These are phyloP conservation scores for Fusarium hostae DNA, from an alignment of 2,329 filamentous ascomycete species.

Conservation along the genomic window DNA sequence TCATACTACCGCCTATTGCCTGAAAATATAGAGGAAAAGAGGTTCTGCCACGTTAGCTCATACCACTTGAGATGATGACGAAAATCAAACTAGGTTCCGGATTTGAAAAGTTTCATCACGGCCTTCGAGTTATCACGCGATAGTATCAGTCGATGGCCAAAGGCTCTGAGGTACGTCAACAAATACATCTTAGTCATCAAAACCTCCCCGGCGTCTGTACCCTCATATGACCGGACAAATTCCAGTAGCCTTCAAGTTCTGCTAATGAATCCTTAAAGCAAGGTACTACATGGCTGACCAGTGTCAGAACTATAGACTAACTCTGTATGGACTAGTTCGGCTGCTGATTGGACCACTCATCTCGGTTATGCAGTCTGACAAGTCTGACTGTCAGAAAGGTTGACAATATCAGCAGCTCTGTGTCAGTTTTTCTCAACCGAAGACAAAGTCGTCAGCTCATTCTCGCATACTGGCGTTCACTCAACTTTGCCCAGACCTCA, in stretches of 20 bases:
- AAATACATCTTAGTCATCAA: too few species aligned
- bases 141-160: rapidly evolving
- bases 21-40: too few species aligned
- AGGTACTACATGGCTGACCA: not conserved
- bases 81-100: too few species aligned
- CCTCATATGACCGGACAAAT: too few species aligned
- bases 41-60: too few species aligned
- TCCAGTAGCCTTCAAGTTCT: not conserved
- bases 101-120: too few species aligned
- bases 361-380: constrained; percentile 16
- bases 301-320: not conserved
- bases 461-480: too few species aligned
- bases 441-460: not conserved
- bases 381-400: not conserved
- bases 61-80: too few species aligned
- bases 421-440: not conserved
- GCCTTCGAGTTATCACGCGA: too few species aligned
- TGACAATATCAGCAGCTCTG: not conserved
- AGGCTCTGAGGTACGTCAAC: rapidly evolving
- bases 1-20: too few species aligned
- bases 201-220: rapidly evolving
- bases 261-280: not conserved
- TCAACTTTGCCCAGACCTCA: too few species aligned
- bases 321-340: not conserved
- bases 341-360: not conserved